Percentiles rank a stretch among this genome's conserved stretches.
Conservation (phyloP, 805 yeast species). For the Lipomyces yamanashiensis region DNA sequence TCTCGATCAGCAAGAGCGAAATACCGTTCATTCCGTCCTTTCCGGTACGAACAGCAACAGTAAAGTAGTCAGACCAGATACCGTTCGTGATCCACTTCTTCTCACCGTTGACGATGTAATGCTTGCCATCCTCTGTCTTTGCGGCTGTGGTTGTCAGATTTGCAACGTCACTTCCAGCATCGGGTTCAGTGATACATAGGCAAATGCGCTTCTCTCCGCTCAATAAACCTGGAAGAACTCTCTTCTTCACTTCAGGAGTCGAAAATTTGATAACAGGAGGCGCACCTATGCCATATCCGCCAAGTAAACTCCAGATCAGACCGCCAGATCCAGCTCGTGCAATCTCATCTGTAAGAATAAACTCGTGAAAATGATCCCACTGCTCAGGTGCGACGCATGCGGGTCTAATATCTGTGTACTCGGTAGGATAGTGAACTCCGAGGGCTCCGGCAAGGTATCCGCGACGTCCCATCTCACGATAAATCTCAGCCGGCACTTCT, state of each 20-base stretch:
- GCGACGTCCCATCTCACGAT: slow-evolving; percentile 45
- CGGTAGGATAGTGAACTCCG: slow-evolving; percentile 47
- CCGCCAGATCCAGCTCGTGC: slow-evolving; percentile 51
- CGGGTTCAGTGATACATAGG: slow-evolving; percentile 52
- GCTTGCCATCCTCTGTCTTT: slow-evolving; percentile 48
- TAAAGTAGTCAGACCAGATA: slow-evolving; percentile 50
- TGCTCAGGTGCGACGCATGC: slow-evolving; percentile 48
- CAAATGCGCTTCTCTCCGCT: slow-evolving; percentile 49
- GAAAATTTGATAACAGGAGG: slow-evolving; percentile 50
- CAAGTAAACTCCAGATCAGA: slow-evolving; percentile 48
- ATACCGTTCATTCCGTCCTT: slow-evolving; percentile 48
- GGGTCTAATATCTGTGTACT: slow-evolving; percentile 46
- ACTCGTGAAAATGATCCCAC: slow-evolving; percentile 50
- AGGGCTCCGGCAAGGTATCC: slow-evolving; percentile 50
- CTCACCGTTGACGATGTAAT: slow-evolving; percentile 49
- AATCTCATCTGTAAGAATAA: slow-evolving; percentile 48
- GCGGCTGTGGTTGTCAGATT: slow-evolving; percentile 48
- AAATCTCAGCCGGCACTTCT: slow-evolving; percentile 41
- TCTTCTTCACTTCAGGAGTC: slow-evolving; percentile 43
- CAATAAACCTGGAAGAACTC: slow-evolving; percentile 48
- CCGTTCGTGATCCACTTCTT: slow-evolving; percentile 56
- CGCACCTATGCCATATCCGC: slow-evolving; percentile 50
- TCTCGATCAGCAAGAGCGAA: slow-evolving; percentile 48
- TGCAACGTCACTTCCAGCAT: slow-evolving; percentile 53
- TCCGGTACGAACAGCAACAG: slow-evolving; percentile 54